Conservation (phyloP, 306 rosid genomes). For the Bauhinia variegata region DNA sequence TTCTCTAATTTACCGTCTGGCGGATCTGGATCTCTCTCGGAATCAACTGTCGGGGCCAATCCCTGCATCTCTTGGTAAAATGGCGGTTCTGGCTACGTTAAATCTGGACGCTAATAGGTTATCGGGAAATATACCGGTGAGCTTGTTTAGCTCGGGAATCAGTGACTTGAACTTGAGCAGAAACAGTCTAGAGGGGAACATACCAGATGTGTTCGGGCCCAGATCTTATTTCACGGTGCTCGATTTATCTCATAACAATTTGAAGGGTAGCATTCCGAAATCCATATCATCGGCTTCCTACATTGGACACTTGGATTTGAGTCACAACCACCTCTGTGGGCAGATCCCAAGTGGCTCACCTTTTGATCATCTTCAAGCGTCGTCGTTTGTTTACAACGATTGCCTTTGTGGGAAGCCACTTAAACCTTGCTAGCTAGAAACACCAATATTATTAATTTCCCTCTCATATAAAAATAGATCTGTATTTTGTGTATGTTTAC, state of each 20-base stretch:
- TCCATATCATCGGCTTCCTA: constrained; percentile 63
- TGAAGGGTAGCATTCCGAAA: constrained; percentile 66
- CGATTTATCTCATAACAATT: constrained; percentile 67
- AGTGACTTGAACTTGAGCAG: constrained; percentile 75
- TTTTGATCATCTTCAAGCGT: constrained; percentile 86
- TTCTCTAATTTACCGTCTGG: constrained; percentile 72
- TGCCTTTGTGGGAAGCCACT: constrained; percentile 94
- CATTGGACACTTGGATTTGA: constrained; percentile 90
- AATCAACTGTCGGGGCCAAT: constrained; percentile 67
- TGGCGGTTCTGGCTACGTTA: constrained; percentile 74
- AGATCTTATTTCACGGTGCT: constrained; percentile 77
- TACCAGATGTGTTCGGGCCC: constrained; percentile 64
- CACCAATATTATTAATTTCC: too few relatives aligned
- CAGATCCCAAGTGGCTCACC: constrained; percentile 78
- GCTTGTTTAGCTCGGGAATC: constrained; percentile 57
- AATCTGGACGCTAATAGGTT: constrained; percentile 75
- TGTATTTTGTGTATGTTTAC: too few relatives aligned
- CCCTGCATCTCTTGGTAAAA: constrained; percentile 64
- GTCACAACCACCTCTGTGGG: constrained; percentile 91
- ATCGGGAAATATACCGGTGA: constrained; percentile 58
- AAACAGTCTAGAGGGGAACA: constrained; percentile 51
- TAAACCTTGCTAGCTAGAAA: constrained; percentile 62
- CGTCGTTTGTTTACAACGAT: constrained; percentile 76
- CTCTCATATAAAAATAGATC: neutral
- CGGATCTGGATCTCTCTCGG: constrained; percentile 81